Evolutionary conservation across 495 filamentous ascomycete genomes (phyloP).

Genomic region (Xylaria curta): DNA sequence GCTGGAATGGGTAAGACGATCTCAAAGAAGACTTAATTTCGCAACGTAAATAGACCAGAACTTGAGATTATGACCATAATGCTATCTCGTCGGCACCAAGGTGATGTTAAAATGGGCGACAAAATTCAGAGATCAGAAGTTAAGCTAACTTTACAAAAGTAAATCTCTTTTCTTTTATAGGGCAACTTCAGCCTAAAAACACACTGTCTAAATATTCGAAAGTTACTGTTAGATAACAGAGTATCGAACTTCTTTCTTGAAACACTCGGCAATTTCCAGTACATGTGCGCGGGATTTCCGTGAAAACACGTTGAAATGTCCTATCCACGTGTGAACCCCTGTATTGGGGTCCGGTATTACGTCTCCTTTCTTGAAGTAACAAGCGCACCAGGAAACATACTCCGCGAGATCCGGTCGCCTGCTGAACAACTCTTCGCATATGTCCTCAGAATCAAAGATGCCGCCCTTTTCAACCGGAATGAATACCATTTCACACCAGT

Average conservation of each 20-base stretch:
- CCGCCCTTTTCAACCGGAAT: conserved; percentile 36
- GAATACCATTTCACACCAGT: conserved; percentile 41
- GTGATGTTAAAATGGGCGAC: no score
- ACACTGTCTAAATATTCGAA: background rate
- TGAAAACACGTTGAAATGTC: background rate
- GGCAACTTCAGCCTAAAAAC: background rate
- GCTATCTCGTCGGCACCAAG: no score
- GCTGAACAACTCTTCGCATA: conserved; percentile 36
- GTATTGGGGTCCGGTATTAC: background rate
- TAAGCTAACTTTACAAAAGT: background rate
- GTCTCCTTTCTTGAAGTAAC: conserved; percentile 5
- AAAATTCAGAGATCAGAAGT: no score
- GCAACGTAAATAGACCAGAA: no score
- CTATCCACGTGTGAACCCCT: background rate
- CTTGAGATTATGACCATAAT: no score
- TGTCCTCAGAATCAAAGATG: background rate
- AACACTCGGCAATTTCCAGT: background rate
- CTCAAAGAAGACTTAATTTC: no score
- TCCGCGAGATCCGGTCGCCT: conserved; percentile 34
- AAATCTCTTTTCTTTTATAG: background rate
- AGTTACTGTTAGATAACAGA: background rate
- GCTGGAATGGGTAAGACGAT: no score
- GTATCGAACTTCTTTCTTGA: background rate
- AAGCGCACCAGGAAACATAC: conserved; percentile 22
- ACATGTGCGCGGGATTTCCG: background rate